Base-by-base conservation (phyloP, 2,329 filamentous ascomycete genomes). In the Fusarium setosum region DNA sequence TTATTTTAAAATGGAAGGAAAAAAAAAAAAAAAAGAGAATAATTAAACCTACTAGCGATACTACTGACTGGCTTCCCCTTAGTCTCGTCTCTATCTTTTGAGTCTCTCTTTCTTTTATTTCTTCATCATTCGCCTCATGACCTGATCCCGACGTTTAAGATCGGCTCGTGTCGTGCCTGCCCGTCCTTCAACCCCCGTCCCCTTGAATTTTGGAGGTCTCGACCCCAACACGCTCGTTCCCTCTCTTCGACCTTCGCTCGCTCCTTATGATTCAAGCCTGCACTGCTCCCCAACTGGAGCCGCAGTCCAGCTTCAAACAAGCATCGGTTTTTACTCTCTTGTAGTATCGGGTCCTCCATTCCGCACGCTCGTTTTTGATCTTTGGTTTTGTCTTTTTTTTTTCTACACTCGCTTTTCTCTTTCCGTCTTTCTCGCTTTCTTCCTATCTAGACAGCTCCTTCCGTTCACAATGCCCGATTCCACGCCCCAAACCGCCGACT, bases 381-480 rank as follows among this genome's bases (percentile, higher is more conserved):
- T 8, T 29, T 29, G 26, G 12, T 35, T 38, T 17, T 50, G 51
- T 55, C 52, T 47, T 31, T 35, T 37, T 5, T 32, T 50, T 26
- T 29, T 21, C 18, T 18, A 7, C 40, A 26, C 20, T 18, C 34
- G 42, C 41, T 53, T 20, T 31, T 31, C 24, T 26, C 49, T 37
- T 31, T 40, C 50, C 34, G 32, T 59, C 50, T 49, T 59, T 47
- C 51, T 34, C 35, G 32, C 45, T 34, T 55, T 54, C 29, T 34
- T 51, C 40, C 55, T 38, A 53, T 34, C 42, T 41, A 17, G 44
- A n/a, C 59, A 44, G 24, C 24, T 51, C 23, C 17, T 52, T n/a
- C n/a, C n/a, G n/a, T n/a, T 60, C 34, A 75, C 59, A 59, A 79
- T 79, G 76, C 70, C 73, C 59, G 77, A 79, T 50, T 65, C 75